These are phyloP conservation scores for Fusarium torulosum DNA, from an alignment of 2,329 filamentous ascomycete species.

Conservation along the genomic window DNA sequence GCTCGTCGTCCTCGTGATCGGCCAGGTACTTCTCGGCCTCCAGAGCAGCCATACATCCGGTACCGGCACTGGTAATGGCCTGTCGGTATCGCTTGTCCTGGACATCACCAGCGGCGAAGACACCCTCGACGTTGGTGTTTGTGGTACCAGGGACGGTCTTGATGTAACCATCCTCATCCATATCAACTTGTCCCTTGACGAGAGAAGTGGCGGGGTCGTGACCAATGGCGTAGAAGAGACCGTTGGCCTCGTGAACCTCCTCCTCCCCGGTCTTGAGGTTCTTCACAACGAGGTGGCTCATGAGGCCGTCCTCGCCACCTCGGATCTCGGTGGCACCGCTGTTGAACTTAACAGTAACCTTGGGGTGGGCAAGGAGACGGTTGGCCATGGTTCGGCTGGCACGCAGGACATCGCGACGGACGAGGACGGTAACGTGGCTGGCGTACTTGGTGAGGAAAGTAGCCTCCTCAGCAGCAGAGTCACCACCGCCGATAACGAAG, in stretches of 20 bases:
- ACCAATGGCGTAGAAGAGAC: slow-evolving; percentile 96
- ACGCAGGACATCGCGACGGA: slow-evolving; percentile 86
- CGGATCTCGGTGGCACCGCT: slow-evolving; percentile 83
- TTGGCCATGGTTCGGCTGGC: slow-evolving; percentile 94
- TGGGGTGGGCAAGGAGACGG: slow-evolving; percentile 83
- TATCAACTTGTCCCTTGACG: slow-evolving; percentile 90
- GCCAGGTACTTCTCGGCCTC: slow-evolving; percentile 95
- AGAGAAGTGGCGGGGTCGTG: slow-evolving; percentile 94
- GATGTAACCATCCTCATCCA: slow-evolving; percentile 92
- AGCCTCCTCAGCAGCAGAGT: slow-evolving; percentile 96
- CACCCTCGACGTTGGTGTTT: slow-evolving; percentile 87
- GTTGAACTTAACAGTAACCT: slow-evolving; percentile 92
- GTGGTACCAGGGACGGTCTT: slow-evolving; percentile 90
- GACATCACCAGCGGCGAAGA: slow-evolving; percentile 97
- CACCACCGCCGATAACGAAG: slow-evolving; percentile 95
- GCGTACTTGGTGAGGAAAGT: slow-evolving; percentile 98
- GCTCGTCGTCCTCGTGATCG: slow-evolving; percentile 69
- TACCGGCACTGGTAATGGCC: slow-evolving; percentile 95
- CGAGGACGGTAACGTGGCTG: slow-evolving; percentile 92
- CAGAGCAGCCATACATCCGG: slow-evolving; percentile 93
- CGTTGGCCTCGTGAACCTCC: slow-evolving; percentile 89
- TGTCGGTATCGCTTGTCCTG: slow-evolving; percentile 99
- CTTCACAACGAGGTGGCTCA: slow-evolving; percentile 88
- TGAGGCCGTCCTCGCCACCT: slow-evolving; percentile 86
- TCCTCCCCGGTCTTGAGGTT: slow-evolving; percentile 80